Percentiles rank a stretch among this genome's conserved stretches.
These are phyloP conservation scores for Venturia pyrina DNA, from an alignment of 2,329 filamentous ascomycete genomes.

Conservation along the genomic window DNA sequence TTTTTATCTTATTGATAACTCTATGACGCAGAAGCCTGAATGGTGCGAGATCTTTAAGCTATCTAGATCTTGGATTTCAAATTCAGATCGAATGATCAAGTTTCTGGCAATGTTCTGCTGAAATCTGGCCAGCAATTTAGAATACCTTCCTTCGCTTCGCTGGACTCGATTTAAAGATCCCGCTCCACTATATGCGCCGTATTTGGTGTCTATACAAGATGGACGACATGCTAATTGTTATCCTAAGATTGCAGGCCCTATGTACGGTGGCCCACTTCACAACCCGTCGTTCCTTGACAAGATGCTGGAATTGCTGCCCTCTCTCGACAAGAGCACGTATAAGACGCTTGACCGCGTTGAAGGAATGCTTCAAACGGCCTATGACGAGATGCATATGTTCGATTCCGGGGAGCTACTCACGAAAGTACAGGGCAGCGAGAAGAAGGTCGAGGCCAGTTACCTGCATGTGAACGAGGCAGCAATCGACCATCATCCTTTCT, in stretches of 20 bases:
- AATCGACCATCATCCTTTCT: constrained; percentile 73
- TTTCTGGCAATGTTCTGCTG: neutral
- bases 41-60: neutral
- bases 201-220: too few relatives aligned
- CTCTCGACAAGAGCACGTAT: constrained; percentile 59
- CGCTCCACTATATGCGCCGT: too few relatives aligned
- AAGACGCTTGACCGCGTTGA: constrained; percentile 71
- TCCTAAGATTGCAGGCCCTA: constrained; percentile 62
- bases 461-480: constrained; percentile 23
- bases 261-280: constrained; percentile 89
- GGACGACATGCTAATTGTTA: neutral
- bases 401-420: neutral
- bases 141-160: too few relatives aligned
- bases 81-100: too few relatives aligned
- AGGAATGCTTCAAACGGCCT: constrained; percentile 82
- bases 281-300: constrained; percentile 71
- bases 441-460: constrained; percentile 15
- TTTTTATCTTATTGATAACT: too few relatives aligned
- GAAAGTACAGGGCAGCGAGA: constrained; percentile 1
- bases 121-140: too few relatives aligned
- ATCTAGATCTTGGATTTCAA: too few relatives aligned
- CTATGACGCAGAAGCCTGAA: too few relatives aligned
- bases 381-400: constrained; percentile 53
- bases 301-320: constrained; percentile 63
- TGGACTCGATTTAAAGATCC: too few relatives aligned